Evolutionary conservation across 108 stramenopile genomes (phyloP).

Genomic region (Hondaea fermentalgiana): DNA sequence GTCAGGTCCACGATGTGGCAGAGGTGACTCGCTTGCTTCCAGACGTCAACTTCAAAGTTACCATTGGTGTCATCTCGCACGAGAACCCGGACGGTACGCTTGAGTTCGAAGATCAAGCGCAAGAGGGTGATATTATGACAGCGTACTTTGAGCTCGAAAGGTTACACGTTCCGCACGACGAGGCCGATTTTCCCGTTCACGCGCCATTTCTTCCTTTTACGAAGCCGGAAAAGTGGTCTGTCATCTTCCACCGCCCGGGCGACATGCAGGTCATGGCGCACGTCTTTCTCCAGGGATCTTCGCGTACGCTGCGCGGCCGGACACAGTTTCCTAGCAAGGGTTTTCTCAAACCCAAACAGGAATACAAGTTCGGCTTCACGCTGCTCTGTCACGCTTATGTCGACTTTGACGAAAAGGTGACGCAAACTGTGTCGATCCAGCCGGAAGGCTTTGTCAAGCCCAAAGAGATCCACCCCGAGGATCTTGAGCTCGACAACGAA

Average conservation of each 20-base stretch:
- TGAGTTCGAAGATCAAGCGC: neutral
- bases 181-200: neutral
- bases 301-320: neutral
- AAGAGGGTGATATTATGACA: neutral
- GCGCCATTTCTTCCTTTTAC: conserved; percentile 16
- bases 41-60: conserved; percentile 18
- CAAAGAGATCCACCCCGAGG: conserved; percentile 20
- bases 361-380: conserved; percentile 1
- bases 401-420: conserved; percentile 1
- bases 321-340: conserved; percentile 18
- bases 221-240: conserved; percentile 7
- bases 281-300: neutral
- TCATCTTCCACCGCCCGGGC: neutral
- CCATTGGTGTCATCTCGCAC: neutral
- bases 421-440: neutral
- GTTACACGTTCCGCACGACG: neutral
- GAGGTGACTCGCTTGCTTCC: neutral
- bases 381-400: conserved; percentile 19
- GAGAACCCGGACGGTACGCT: neutral
- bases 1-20: neutral
- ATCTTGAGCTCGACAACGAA: conserved; percentile 30
- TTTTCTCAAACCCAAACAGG: neutral
- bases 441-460: conserved; percentile 14
- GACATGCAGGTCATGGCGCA: neutral
- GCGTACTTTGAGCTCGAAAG: neutral